Evolutionary conservation across 495 filamentous ascomycete species (phyloP).

Genomic region (Lasiosphaeria ovina): DNA sequence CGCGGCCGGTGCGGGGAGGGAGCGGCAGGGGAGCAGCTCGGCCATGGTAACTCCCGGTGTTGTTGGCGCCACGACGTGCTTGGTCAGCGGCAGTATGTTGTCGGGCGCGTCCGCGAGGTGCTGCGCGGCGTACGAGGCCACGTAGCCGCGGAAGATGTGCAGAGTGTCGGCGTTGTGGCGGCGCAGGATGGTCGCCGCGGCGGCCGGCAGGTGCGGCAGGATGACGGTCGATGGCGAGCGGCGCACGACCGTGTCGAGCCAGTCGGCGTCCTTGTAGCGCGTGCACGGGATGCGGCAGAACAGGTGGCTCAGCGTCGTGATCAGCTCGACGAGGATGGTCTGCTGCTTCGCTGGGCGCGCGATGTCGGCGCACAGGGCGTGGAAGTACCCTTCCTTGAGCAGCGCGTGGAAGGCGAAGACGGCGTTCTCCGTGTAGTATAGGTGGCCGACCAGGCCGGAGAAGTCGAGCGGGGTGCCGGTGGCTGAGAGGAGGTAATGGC

Average conservation of each 20-base stretch:
- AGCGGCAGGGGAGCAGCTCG: neutral
- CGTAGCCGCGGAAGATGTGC: constrained; percentile 63
- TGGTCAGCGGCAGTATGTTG: constrained; percentile 57
- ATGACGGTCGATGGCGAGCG: constrained; percentile 57
- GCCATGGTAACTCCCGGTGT: constrained; percentile 6
- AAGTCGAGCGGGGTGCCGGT: constrained; percentile 67
- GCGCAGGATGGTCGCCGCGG: constrained; percentile 53
- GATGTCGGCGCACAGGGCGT: constrained; percentile 56
- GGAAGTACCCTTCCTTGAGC: constrained; percentile 65
- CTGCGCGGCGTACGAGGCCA: constrained; percentile 64
- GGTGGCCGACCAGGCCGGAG: constrained; percentile 61
- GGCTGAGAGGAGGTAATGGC: constrained; percentile 60
- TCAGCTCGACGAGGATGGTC: constrained; percentile 43
- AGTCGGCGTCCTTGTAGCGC: constrained; percentile 19
- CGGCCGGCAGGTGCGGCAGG: constrained; percentile 59
- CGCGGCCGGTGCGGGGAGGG: constrained; percentile 9
- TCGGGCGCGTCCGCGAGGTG: constrained; percentile 52
- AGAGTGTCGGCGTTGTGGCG: constrained; percentile 63
- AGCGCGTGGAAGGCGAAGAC: constrained; percentile 74
- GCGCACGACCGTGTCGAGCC: constrained; percentile 39
- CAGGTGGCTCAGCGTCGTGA: constrained; percentile 66
- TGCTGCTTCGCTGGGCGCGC: constrained; percentile 30
- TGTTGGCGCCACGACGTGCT: constrained; percentile 16
- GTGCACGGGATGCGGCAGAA: constrained; percentile 44
- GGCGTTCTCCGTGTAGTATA: constrained; percentile 70